Evolutionary conservation across 441 rosid genomes (phyloP), one percentile per base, ranked within the genome.

Genomic region (Croton setiger): DNA sequence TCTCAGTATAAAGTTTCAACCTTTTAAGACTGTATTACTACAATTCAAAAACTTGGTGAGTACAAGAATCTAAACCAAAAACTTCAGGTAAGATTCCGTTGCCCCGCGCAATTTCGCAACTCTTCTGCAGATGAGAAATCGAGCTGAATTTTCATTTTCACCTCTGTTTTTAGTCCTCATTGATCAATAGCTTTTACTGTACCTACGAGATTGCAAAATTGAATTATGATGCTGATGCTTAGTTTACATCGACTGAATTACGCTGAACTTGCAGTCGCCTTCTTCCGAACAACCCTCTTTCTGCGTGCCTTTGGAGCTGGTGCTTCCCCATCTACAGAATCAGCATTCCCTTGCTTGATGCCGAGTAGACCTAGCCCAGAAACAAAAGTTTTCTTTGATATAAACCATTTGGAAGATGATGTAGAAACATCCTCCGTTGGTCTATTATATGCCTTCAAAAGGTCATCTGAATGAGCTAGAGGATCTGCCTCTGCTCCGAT

Each of bases 401-500:
- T 87, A 74, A 88, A 82, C 98, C 97, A 91, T 70, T 72, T 87
- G 36, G 97, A 80, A 58, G 91, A 76, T 72, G 90, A 75, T 23
- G 75, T 64, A 5, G 73, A 70, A 7, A 27, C 76, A 54, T 78
- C 87, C 58, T 78, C 87, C 20, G 87, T 58, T 3, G 88, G 86
- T 63, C 94, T 81, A 75, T 75, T 87, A 83, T 89, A 88, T 53
- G 96, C 93, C 76, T 81, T 88, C 74, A 88, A 76, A 43, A 86
- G 89, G 73, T 78, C 73, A 75, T 86, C 94, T 8, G 98, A 90
- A n/a, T 90, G 86, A 74, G 83, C 84, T 69, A 88, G 80, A 15
- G 99, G 99, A 78, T 94, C 97, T 23, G 90, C 88, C 80, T 92
- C 96, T 61, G 89, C 84, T 44, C 97, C 96, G 45, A 94, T 88